These are phyloP conservation scores for Cladosporium sp. DNA, from an alignment of 2,329 filamentous ascomycete genomes.

Conservation along the genomic window DNA sequence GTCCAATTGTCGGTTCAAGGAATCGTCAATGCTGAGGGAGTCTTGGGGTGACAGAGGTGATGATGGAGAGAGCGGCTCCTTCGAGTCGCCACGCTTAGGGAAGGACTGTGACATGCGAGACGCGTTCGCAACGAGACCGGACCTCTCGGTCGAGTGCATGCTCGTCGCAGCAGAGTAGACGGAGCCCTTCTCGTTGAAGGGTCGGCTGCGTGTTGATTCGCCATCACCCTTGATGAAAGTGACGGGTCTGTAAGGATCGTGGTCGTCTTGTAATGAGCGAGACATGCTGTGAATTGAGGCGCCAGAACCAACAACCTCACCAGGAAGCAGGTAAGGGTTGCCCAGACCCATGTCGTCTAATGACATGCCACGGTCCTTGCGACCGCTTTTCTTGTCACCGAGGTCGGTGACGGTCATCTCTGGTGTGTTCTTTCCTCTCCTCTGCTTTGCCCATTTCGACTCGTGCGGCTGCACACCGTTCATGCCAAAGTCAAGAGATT, in stretches of 20 bases:
- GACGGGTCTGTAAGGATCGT: conserved; percentile 77
- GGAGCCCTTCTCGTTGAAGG: conserved; percentile 40
- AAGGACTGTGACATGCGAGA: conserved; percentile 54
- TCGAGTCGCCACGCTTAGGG: conserved; percentile 37
- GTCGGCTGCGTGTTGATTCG: conserved; percentile 19
- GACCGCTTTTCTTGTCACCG: conserved; percentile 34
- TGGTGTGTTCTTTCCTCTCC: conserved; percentile 31
- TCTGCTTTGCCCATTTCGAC: conserved; percentile 41
- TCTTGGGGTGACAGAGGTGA: conserved; percentile 15
- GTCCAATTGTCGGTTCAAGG: conserved; percentile 20
- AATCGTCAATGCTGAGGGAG: conserved; percentile 14
- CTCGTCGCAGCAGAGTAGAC: conserved; percentile 47
- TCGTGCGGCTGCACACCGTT: conserved; percentile 38
- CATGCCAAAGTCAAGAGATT: conserved; percentile 87
- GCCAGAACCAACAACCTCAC: conserved; percentile 68
- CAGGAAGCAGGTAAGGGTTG: conserved; percentile 91
- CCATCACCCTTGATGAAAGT: conserved; percentile 51
- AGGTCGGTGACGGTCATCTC: conserved; percentile 59
- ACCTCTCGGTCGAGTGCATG: conserved; percentile 38
- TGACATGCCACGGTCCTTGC: conserved; percentile 47
- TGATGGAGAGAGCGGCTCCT: conserved; percentile 18
- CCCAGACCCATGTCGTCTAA: conserved; percentile 61
- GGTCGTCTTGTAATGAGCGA: conserved; percentile 64
- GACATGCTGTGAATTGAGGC: conserved; percentile 86
- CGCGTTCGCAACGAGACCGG: conserved; percentile 52